Conservation (phyloP, 2,329 filamentous ascomycete genomes). For the Penicillium sclerotiorum region DNA sequence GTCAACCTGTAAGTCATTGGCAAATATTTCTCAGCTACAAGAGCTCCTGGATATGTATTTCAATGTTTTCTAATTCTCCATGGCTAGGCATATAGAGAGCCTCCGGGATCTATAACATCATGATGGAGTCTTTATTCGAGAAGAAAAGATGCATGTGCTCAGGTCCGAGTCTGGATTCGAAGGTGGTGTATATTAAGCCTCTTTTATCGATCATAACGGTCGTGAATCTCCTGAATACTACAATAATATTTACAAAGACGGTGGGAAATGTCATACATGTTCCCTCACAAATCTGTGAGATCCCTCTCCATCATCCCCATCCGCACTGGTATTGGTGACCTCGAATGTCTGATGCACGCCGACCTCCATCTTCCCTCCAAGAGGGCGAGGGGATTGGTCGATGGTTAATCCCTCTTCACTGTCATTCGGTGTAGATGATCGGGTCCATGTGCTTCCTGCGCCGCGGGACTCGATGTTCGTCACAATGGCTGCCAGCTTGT, state of each 20-base stretch:
- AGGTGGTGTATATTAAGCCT: too few relatives aligned
- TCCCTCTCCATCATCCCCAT: slow-evolving; percentile 13
- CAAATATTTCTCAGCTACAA: too few relatives aligned
- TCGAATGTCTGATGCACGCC: slow-evolving; percentile 34
- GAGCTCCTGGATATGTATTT: too few relatives aligned
- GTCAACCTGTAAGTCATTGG: too few relatives aligned
- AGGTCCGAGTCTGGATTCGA: too few relatives aligned
- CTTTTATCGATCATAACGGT: not conserved
- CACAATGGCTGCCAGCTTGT: slow-evolving; percentile 33
- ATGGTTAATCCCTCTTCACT: slow-evolving; percentile 33
- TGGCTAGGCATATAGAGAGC: too few relatives aligned
- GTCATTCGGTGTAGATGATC: slow-evolving; percentile 23
- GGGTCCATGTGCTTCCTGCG: slow-evolving; percentile 18
- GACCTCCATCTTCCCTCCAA: slow-evolving; percentile 22
- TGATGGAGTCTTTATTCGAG: too few relatives aligned
- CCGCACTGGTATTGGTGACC: slow-evolving; percentile 28
- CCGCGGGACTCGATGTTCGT: slow-evolving; percentile 33
- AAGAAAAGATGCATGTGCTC: too few relatives aligned
- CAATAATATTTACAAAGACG: not conserved
- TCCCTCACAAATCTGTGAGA: slow-evolving; percentile 13
- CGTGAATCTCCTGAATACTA: not conserved
- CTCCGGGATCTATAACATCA: too few relatives aligned
- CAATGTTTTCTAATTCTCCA: too few relatives aligned
- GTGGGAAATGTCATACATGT: slow-evolving; percentile 19
- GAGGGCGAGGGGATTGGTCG: slow-evolving; percentile 12